A percentile compares a stretch with the other conserved stretches of the same genome.
phyloP scores from a whole-genome alignment of 2,329 filamentous ascomycete species.

The Apiospora aurea region DNA sequence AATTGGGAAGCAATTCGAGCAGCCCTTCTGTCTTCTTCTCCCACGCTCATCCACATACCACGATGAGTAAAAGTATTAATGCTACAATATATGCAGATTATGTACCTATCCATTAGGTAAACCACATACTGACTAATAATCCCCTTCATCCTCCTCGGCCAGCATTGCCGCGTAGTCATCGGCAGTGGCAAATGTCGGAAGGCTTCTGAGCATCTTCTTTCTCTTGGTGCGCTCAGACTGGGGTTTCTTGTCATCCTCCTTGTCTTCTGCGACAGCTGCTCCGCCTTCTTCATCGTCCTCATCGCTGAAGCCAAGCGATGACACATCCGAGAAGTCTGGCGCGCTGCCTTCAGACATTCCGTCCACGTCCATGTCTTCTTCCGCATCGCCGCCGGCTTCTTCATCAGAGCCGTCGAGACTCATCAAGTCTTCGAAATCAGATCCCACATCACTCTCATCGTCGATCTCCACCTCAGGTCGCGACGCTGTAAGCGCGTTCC shows the following conservation, averaged over 20 bases:
- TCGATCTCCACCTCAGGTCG: constrained; percentile 78
- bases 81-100: background rate
- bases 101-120: background rate
- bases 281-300: constrained; percentile 50
- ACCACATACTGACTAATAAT: constrained; percentile 24
- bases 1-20: background rate
- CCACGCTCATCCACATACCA: background rate
- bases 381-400: constrained; percentile 57
- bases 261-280: constrained; percentile 49
- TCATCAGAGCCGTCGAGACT: constrained; percentile 55
- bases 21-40: background rate
- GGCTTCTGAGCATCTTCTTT: constrained; percentile 83
- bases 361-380: constrained; percentile 47
- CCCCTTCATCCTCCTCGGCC: constrained; percentile 70
- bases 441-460: constrained; percentile 51
- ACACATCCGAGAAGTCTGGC: constrained; percentile 44
- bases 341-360: constrained; percentile 50
- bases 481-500: constrained; percentile 86
- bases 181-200: constrained; percentile 91
- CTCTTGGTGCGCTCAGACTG: constrained; percentile 59
- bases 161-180: constrained; percentile 93
- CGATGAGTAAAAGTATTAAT: background rate
- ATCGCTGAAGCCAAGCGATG: constrained; percentile 47
- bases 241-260: constrained; percentile 52
- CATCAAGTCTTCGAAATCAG: constrained; percentile 54